These are phyloP conservation scores for Podospora tetraspora DNA, from an alignment of 495 filamentous ascomycete species.

Conservation along the genomic window DNA sequence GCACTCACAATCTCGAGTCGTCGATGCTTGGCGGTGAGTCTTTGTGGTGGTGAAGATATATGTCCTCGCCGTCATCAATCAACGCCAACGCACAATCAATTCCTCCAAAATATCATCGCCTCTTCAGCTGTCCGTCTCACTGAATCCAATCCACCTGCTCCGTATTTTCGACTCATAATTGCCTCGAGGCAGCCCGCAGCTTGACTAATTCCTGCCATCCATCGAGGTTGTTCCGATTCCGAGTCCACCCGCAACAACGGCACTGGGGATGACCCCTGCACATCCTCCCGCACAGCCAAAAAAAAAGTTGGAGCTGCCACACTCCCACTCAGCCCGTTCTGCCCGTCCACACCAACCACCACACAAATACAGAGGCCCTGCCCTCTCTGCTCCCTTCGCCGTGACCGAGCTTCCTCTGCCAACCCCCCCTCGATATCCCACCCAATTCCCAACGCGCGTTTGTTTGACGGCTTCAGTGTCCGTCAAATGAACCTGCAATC, in stretches of 20 bases:
- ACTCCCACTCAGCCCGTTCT: neutral
- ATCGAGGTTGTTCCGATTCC: slow-evolving; percentile 9
- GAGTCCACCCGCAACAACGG: slow-evolving; percentile 21
- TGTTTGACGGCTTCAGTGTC: slow-evolving; percentile 56
- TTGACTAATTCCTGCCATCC: slow-evolving; percentile 14
- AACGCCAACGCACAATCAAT: neutral
- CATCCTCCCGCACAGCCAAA: slow-evolving; percentile 1
- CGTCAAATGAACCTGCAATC: slow-evolving; percentile 69
- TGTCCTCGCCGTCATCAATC: neutral
- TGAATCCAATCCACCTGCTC: neutral
- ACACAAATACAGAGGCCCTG: slow-evolving; percentile 12
- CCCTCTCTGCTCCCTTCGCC: slow-evolving; percentile 11
- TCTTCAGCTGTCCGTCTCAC: neutral
- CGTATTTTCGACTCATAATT: slow-evolving; percentile 2
- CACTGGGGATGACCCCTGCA: slow-evolving; percentile 10
- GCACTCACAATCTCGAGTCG: neutral
- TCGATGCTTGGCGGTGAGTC: neutral
- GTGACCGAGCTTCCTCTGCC: slow-evolving; percentile 12
- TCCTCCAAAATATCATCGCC: neutral
- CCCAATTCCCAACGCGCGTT: slow-evolving; percentile 48
- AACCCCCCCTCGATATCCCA: slow-evolving; percentile 18
- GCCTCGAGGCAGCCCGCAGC: neutral
- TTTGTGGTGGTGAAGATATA: neutral
- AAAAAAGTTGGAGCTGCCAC: slow-evolving; percentile 9
- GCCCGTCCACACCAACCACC: neutral